Base-by-base conservation (phyloP, 768 basidiomycete genomes). In the Hericium coralloides region DNA sequence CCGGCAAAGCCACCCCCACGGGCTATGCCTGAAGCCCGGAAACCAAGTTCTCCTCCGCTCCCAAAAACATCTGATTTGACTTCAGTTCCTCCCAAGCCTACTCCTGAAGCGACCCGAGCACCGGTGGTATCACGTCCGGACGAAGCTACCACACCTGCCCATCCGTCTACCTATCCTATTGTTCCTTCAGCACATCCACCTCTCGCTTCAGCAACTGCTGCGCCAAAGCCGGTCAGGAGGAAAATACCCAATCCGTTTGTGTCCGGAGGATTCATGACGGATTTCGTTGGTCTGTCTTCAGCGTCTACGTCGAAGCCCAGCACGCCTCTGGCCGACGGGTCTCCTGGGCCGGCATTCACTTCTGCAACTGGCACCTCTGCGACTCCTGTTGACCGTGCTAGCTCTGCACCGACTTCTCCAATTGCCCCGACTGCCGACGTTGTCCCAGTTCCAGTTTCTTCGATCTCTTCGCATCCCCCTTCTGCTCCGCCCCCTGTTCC, bases 261-360 rank as follows among this genome's bases (percentile, higher is more conserved):
- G 12, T 78, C 78, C 10, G 76, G 72, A n/a, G 78, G 79, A 18
- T 75, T 78, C 49, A 66, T 79, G 56, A 75, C 74, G 14, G 76
- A 76, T 52, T 78, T 79, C 38, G 70, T 70, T 36, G 70, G 69
- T 18, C 61, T 61, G 38, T 64, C 64, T 18, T 63, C 66, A 12
- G 65, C 67, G 10, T 23, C 43, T 43, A 36, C 38, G 22, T 38
- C 53, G 18, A 36, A 23, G 18, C 18, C 49, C 12, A 23, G 22
- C 18, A 50, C 43, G 8, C 43, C 49, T 25, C 49, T 17, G 14
- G 22, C 26, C n/a, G 49, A 50, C 1, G 9, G 15, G 14, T 45
- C 43, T 8, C 43, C 43, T 18, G 43, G n/a, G 9, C 43, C 43
- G n/a, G n/a, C 43, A 17, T 20, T n/a, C 8, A 45, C 43, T 45